Conservation (phyloP, 2,329 filamentous ascomycete genomes). For the Ophiognomonia clavigignenti-juglandacearum region DNA sequence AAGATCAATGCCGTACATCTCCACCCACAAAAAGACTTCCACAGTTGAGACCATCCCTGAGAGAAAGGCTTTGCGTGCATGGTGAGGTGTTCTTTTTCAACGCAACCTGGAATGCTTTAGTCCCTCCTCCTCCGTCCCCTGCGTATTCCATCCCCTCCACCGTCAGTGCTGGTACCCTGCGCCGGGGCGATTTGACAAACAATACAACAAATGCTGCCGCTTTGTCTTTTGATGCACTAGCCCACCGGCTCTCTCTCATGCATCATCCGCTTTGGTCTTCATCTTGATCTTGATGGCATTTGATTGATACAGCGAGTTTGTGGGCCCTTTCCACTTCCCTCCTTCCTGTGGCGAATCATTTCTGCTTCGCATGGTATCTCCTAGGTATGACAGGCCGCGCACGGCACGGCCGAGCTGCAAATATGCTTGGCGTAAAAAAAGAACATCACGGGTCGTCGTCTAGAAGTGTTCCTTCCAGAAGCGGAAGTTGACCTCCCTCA, state of each 20-base stretch:
- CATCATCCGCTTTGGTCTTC: not conserved
- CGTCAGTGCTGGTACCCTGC: not conserved
- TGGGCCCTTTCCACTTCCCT: too few species aligned
- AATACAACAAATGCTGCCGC: not conserved
- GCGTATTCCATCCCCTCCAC: not conserved
- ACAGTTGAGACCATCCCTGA: too few species aligned
- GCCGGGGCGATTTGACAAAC: not conserved
- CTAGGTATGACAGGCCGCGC: not conserved
- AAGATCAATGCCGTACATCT: not conserved
- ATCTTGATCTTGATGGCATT: too few species aligned
- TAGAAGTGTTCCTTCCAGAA: slow-evolving; percentile 98
- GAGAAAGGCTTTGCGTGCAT: too few species aligned
- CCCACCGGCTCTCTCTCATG: not conserved
- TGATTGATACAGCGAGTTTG: too few species aligned
- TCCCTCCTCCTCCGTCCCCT: not conserved
- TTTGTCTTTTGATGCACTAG: not conserved
- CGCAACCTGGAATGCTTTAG: not conserved
- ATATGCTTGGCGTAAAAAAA: not conserved
- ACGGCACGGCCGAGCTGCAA: not conserved
- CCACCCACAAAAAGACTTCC: too few species aligned
- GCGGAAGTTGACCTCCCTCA: slow-evolving; percentile 80
- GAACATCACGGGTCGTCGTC: slow-evolving; percentile 15
- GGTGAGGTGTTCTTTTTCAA: not conserved
- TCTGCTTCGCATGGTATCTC: not conserved
- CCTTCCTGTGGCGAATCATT: too few species aligned